Base-by-base conservation (phyloP, 2,329 filamentous ascomycete species). In the Diaporthe sp. region DNA sequence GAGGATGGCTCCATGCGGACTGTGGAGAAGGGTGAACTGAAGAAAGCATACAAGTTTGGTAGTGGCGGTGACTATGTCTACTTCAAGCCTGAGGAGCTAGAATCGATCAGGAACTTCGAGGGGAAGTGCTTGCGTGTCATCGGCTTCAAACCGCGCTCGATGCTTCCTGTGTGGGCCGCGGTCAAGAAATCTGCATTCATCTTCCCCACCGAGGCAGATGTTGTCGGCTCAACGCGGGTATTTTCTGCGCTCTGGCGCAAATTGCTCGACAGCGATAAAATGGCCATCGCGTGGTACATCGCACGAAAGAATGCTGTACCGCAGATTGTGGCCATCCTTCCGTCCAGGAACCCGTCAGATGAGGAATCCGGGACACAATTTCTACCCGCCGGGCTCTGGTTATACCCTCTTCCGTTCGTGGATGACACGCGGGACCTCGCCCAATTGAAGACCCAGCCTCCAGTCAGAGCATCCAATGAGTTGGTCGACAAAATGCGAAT, bases 21-120 rank as follows among this genome's bases (percentile, higher is more conserved):
- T 0, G 92, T 98, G 0, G 93, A 97, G 77, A 96, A 96, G 79
- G 86, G 86, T 4, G 95, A 98, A 80, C 90, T 97, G 28, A 94
- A 94, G 75, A 98, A 97, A 83, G 97, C 96, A 0, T 99, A 97
- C 87, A 98, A 97, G 80, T 98, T 98, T 81, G 97, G 97, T 22
- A 96, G 95, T 49, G 97, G 96, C 17, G 96, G 95, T 53, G 95
- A 98, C 78, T 95, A 95, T 65, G 91, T 99, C 62, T 90, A 93
- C 67, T 99, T 99, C 82, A 92, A 92, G 0, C 90, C 92, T 0
- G 95, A 98, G 46, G 96, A 99, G 82, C 92, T 96, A 76, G 93
- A 93, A 75, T 86, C 89, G 28, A 88, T 99, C 75, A 92, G 93
- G 77, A 87, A 94, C 78, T 98, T 98, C 79, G 96, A 96, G 3